A percentile compares a stretch with the other conserved stretches of the same genome.
These are phyloP conservation scores for Prunus persica DNA, from an alignment of 306 rosid genomes.

Conservation along the genomic window DNA sequence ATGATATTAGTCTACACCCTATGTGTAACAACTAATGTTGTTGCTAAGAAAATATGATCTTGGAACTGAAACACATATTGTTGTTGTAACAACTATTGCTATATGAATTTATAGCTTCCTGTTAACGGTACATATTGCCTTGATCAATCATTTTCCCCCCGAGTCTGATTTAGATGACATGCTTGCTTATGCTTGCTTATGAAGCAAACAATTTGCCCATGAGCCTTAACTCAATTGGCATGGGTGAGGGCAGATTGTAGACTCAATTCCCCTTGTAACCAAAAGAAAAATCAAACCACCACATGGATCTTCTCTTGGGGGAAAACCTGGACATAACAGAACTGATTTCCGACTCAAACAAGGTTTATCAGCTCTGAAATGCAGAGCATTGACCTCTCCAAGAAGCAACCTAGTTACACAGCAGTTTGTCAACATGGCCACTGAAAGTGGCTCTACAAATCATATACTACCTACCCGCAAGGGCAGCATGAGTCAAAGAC, in stretches of 20 bases:
- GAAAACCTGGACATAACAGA: background rate
- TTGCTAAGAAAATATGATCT: background rate
- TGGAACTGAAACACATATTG: background rate
- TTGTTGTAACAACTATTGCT: background rate
- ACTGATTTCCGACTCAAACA: background rate
- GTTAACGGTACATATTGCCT: background rate
- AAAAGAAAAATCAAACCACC: background rate
- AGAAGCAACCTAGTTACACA: background rate
- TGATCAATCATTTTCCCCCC: background rate
- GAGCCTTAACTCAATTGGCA: background rate
- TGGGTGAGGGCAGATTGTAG: background rate
- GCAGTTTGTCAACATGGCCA: background rate
- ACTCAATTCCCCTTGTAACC: background rate
- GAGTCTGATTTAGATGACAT: background rate
- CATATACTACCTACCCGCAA: too few species aligned
- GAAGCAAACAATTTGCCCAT: background rate
- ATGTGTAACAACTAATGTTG: background rate
- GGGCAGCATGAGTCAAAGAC: too few species aligned
- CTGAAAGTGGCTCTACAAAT: too few species aligned
- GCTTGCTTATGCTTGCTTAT: background rate
- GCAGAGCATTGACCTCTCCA: background rate
- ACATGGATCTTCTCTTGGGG: background rate
- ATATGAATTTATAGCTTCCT: background rate
- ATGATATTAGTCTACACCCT: background rate
- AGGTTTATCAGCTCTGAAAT: background rate